Base-by-base conservation (phyloP, 1,284 basidiomycete species). In the Athelia psychrophila region DNA sequence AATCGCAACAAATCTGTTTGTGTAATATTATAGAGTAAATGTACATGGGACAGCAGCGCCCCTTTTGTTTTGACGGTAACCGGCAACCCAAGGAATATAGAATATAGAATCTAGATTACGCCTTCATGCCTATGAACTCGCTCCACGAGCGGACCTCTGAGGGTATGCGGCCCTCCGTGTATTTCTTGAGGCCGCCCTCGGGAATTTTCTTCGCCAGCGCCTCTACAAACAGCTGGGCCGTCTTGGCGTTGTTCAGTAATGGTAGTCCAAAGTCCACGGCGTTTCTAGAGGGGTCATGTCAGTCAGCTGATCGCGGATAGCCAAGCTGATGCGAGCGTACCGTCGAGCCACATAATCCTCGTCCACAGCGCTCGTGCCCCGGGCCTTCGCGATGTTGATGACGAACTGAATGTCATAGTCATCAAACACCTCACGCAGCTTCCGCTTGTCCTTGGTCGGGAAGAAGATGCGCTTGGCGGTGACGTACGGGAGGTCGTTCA, bases 391-490 rank as follows among this genome's bases (percentile, higher is more conserved):
- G 47, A 99, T 80, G 75, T 99, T 98, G 73, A 99, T 86, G 44
- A 99, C 96, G 54, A 88, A 91, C 65, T 95, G 90, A 64, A 99
- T 97, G 63, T 98, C 93, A 69, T 91, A 90, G 70, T 97, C 92
- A 69, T 98, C 94, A 61, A 93, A 91, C 19, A 91, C 91, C 68
- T 96, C 91, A 30, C 93, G 86, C 30, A 98, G 79, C 72, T 94
- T 95, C 54, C 96, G 81, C 80, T 99, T 99, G 75, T 99, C 97
- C 65, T 93, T 91, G 54, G 91, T 90, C 10, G 97, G 97, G 86
- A 99, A 98, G 71, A 93, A 86, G 64, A 99, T 98, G 54, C 88
- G 85, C 76, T 95, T 92, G 52, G 86, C 89, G 49, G 79, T 68
- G 50, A 91, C 80, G 64, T 93, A 92, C 1, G 88, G 88, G 54